phyloP scores from a whole-genome alignment of 2,329 filamentous ascomycete species.

The Fusarium nodosum region DNA sequence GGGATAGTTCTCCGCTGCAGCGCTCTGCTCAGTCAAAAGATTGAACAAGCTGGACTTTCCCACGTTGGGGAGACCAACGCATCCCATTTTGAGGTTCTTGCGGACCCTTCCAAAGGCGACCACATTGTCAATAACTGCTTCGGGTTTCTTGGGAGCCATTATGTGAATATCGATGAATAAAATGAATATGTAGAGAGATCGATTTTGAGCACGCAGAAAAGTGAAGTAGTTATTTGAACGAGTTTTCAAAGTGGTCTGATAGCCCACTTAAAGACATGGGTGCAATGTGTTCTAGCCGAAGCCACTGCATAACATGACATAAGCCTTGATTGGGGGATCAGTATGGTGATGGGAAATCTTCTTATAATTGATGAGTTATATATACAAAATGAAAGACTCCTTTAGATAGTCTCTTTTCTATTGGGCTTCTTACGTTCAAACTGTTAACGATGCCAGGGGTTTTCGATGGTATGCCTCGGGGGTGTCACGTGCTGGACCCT shows the following conservation, averaged over 20 bases:
- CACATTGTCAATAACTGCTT: slow-evolving; percentile 59
- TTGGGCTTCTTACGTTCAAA: accelerated
- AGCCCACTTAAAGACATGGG: slow-evolving; percentile 48
- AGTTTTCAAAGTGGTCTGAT: slow-evolving; percentile 50
- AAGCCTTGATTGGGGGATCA: neutral
- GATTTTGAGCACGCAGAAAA: slow-evolving; percentile 19
- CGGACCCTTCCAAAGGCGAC: slow-evolving; percentile 61
- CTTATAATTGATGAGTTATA: neutral
- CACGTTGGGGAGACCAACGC: slow-evolving; percentile 61
- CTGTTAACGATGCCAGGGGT: too few relatives aligned
- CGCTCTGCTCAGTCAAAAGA: slow-evolving; percentile 61
- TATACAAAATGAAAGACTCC: accelerated
- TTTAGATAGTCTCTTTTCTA: accelerated
- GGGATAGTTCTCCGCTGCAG: slow-evolving; percentile 61
- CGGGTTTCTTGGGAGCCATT: slow-evolving; percentile 61
- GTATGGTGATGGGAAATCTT: accelerated
- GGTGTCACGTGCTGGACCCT: slow-evolving; percentile 31
- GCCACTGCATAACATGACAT: slow-evolving; percentile 8
- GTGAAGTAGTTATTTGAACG: slow-evolving; percentile 33
- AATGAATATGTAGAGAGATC: slow-evolving; percentile 6
- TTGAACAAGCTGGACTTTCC: slow-evolving; percentile 63
- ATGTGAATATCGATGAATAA: slow-evolving; percentile 24
- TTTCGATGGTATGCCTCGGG: neutral
- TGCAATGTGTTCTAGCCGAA: slow-evolving; percentile 30
- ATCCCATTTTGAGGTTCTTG: slow-evolving; percentile 63